Evolutionary conservation across 2,329 filamentous ascomycete genomes (phyloP), one percentile per base, ranked within the genome.

Genomic region (Trichoderma afroharzianum): DNA sequence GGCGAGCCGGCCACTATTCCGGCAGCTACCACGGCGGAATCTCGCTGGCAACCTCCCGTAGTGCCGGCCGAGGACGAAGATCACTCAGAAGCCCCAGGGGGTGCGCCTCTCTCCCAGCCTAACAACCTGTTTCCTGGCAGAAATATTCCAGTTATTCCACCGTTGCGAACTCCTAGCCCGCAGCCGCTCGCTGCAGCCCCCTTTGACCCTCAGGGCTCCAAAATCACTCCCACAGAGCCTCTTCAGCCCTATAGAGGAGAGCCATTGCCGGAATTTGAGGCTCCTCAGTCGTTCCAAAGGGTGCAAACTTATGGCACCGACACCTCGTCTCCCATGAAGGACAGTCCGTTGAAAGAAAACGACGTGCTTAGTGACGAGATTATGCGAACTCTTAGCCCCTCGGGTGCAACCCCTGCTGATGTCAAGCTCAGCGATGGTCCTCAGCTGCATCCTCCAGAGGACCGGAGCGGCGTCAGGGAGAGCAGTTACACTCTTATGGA

Each of bases 311-410:
- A 85, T 62, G 88, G 86, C 76, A 87, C 85, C 0, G 77, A 81
- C 11, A 84, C 85, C 11, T 84, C 85, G 8, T 85, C 86, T 0
- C 85, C 33, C 15, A 83, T 90, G 71, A 88, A 91, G 74, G 92
- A 94, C 75, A 94, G 88, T 76, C 88, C 33, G 0, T 84, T 90
- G 72, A 88, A 91, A 74, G 92, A 94, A 76, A 94, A 88, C 76
- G 92, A 95, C 74, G 85, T 88, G 70, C 79, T 95, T 61, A 86
- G 90, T 32, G 91, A 93, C 72, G 93, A 95, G 76, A 95, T 95
- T 69, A 89, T 93, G 68, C 89, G 88, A 71, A 92, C 89, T 55
- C 83, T 95, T 2, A 90, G 86, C 69, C 86, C 90, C 0, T 78
- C 83, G 14, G 81, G 81, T 15, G 71, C 72, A 18, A 73, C 59